These are phyloP conservation scores for Suhomyces prunicola DNA, from an alignment of 805 yeast genomes.

Conservation along the genomic window DNA sequence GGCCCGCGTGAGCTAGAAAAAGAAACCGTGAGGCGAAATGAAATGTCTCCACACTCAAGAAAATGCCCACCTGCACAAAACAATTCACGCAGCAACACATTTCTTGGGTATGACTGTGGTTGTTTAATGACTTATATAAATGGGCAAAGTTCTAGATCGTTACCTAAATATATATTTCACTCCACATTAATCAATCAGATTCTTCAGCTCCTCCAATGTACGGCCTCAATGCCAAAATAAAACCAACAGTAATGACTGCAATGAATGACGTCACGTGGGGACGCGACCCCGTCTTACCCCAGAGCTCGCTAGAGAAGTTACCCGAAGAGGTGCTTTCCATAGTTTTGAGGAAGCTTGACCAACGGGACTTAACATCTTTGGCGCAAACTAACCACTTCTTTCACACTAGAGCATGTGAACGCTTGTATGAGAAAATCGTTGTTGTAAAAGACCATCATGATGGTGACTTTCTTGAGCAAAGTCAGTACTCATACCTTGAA, in stretches of 20 bases:
- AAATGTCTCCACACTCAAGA: conserved; percentile 2
- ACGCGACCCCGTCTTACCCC: conserved; percentile 3
- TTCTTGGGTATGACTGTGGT: neutral
- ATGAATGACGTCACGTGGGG: neutral
- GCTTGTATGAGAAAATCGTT: conserved; percentile 14
- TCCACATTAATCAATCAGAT: too few relatives aligned
- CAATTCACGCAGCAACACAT: conserved; percentile 1
- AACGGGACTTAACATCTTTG: conserved; percentile 4
- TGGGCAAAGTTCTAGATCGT: neutral
- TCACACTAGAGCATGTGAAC: conserved; percentile 9
- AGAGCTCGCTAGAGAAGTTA: conserved; percentile 1
- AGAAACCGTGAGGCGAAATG: conserved; percentile 1
- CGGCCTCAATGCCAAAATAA: neutral
- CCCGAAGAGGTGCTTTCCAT: conserved; percentile 9
- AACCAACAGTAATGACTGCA: neutral
- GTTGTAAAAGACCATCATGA: conserved; percentile 13
- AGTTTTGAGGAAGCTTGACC: conserved; percentile 5
- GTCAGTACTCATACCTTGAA: conserved; percentile 7
- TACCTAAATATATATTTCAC: neutral
- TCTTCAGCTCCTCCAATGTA: neutral
- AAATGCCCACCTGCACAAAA: neutral
- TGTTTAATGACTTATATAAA: neutral
- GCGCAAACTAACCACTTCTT: conserved; percentile 8
- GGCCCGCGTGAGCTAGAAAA: neutral
- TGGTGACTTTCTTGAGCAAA: conserved; percentile 1